Evolutionary conservation across 2,329 filamentous ascomycete species (phyloP), one percentile per base, ranked within the genome.

Genomic region (Ophiocordyceps camponoti-leonardi): DNA sequence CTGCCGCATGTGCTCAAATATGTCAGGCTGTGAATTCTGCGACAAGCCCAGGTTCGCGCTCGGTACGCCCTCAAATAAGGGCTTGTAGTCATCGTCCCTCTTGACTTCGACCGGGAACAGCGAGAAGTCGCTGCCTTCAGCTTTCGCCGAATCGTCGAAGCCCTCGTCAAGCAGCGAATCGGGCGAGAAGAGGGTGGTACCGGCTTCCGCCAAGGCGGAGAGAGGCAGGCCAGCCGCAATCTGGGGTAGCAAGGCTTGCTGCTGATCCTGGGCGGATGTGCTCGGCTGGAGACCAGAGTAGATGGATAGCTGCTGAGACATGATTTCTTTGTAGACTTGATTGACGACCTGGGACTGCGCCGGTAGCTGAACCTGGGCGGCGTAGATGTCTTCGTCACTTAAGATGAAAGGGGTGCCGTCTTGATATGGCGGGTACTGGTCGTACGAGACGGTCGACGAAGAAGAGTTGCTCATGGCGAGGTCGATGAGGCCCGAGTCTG

Each of bases 181-280:
- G 43, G 82, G 78, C 11, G 81, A 82, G 30, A 86, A 70, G 65
- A 84, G 83, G 1, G 77, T 66, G 48, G 81, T 79, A 33, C 73
- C 71, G 53, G 85, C 81, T 20, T 45, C 40, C 22, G 40, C 31
- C n/a, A 41, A 22, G 16, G 33, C 31, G 5, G 30, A 33, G 14
- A 18, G 12, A 19, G 31, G 19, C 4, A 28, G 19, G 18, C 16
- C 19, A 26, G 33, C 31, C 5, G 20, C 20, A 16, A 44, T 4
- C 2, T 6, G 79, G 1, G 39, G 39, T 16, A 14, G 4, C 39
- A 18, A 20, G 82, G 45, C 71, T 69, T 10, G 81, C 81, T 4
- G 82, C 49, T 84, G 79, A 5, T 16, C 39, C 19, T 23, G 39
- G n/a, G 39, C 51, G 12, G 50, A 45, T 16, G 50, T 46, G 28